These are phyloP conservation scores for Monilinia fructicola DNA, from an alignment of 2,329 filamentous ascomycete genomes.

Conservation along the genomic window DNA sequence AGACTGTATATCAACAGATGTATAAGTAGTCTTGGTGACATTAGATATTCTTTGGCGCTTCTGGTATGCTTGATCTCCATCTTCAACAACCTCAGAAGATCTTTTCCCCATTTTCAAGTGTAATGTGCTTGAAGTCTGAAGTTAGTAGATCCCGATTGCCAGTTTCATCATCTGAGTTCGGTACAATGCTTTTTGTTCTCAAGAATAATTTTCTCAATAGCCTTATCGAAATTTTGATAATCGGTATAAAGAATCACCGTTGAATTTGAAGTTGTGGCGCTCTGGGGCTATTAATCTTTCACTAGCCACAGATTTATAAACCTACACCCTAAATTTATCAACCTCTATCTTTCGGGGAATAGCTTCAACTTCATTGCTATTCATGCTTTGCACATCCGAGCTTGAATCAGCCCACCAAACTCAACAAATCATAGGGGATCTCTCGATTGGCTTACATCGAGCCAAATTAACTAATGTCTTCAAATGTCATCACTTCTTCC, in stretches of 20 bases:
- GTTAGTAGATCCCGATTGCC: not conserved
- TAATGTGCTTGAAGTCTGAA: not conserved
- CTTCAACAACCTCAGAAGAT: conserved; percentile 33
- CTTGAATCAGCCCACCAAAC: conserved; percentile 28
- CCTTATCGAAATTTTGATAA: conserved; percentile 24
- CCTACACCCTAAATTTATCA: conserved; percentile 9
- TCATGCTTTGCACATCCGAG: not conserved
- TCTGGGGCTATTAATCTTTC: not conserved
- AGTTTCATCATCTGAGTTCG: conserved; percentile 7
- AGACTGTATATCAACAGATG: conserved; percentile 57
- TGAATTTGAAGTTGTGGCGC: conserved; percentile 9
- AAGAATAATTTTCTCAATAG: conserved; percentile 23
- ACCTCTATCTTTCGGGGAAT: not conserved
- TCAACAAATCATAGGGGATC: conserved; percentile 18
- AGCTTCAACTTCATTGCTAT: conserved; percentile 9
- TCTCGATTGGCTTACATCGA: conserved; percentile 8
- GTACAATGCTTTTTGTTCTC: conserved; percentile 8
- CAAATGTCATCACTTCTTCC: conserved; percentile 34
- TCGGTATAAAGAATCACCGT: conserved; percentile 14
- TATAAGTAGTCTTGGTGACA: conserved; percentile 46
- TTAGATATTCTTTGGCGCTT: conserved; percentile 44
- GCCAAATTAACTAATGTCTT: conserved; percentile 28
- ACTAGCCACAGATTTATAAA: not conserved
- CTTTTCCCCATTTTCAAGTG: conserved; percentile 38
- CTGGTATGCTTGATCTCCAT: conserved; percentile 39